Evolutionary conservation across 2,329 filamentous ascomycete genomes (phyloP).

Genomic region (Fusarium sp.): DNA sequence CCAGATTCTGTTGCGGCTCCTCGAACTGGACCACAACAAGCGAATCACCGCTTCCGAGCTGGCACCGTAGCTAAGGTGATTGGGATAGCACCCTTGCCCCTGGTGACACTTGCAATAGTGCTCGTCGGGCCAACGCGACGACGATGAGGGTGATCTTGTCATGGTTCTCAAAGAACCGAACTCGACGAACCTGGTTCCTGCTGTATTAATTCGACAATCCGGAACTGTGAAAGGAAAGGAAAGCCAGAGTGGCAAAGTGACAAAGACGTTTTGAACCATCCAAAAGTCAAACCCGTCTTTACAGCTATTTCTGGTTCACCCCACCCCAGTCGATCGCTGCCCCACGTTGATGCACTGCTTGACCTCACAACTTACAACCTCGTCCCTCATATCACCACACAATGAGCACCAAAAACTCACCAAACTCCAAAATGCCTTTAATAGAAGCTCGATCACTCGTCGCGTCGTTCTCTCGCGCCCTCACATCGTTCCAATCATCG

Average conservation of each 20-base stretch:
- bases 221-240: too few species aligned
- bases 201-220: not conserved
- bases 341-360: not conserved
- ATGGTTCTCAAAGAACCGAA: not conserved
- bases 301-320: not conserved
- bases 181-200: not conserved
- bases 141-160: not conserved
- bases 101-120: not conserved
- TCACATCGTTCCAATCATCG: conserved; percentile 56
- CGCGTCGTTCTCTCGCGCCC: conserved; percentile 55
- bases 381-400: not conserved
- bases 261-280: not conserved
- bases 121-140: not conserved
- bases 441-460: conserved; percentile 44
- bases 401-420: conserved; percentile 10
- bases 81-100: not conserved
- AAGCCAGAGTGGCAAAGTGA: too few species aligned
- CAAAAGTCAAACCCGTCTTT: too few species aligned
- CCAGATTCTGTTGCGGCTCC: conserved; percentile 30
- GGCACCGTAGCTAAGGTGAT: not conserved
- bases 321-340: not conserved
- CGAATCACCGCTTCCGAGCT: conserved; percentile 31
- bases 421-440: conserved; percentile 24
- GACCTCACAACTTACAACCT: not conserved
- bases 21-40: conserved; percentile 26